Evolutionary conservation across 208 protist genomes (phyloP), one percentile per base, ranked within the genome.

Genomic region (Trypanosoma cruzi): DNA sequence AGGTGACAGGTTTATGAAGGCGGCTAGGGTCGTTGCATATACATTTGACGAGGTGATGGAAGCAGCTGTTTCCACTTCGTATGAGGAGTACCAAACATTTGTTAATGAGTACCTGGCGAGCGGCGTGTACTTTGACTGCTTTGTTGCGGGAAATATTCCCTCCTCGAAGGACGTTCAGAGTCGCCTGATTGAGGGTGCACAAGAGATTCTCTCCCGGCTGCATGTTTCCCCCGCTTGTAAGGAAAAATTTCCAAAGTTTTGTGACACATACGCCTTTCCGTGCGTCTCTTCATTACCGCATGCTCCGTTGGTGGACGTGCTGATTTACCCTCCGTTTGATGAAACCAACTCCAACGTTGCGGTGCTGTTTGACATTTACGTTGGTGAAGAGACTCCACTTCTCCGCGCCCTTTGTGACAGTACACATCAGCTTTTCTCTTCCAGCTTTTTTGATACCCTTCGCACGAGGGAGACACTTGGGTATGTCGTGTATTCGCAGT

Each of bases 381-480:
- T 85, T 54, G 90, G 87, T n/a, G 72, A 80, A n/a, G 60, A 73
- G 28, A 89, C 77, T 18, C 73, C 88, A 57, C 28, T 53, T 31
- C 50, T 68, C n/a, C 52, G 59, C 1, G 84, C 76, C 31, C 66
- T 91, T 24, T 80, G 66, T 37, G 65, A 75, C 32, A 68, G 71
- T 32, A 72, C 77, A 3, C 49, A 77, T 37, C 73, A 74, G 42
- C 65, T 96, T 13, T 42, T 92, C 26, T 83, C 75, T 16, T 83
- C 85, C 36, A 57, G 50, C 20, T 97, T 93, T 68, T 95, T 94
- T 75, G 75, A 81, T 42, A 64, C 71, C 0, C 81, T 97, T 31
- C 84, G 92, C 54, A 97, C 92, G 16, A 57, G 68, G 11, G 89
- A 97, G 68, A 56, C 81, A 13, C 77, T 97, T 48, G 92, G 92